Base-by-base conservation (phyloP, 2,329 filamentous ascomycete genomes). In the Volutella citrinella region DNA sequence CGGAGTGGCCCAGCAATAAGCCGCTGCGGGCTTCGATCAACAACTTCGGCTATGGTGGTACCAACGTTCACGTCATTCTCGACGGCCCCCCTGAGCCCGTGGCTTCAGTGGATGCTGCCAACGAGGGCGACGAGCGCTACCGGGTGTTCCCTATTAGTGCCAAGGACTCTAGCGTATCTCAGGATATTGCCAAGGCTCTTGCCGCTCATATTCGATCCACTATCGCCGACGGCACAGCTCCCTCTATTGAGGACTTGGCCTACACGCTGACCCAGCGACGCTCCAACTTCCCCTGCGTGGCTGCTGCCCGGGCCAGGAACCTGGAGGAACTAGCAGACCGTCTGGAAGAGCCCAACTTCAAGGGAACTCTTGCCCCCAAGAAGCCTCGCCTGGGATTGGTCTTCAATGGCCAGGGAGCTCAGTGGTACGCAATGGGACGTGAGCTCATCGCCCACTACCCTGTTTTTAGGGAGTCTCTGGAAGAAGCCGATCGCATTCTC, bases 61-160 rank as follows among this genome's bases (percentile, higher is more conserved):
- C 67, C n/a, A 71, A 70, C 40, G 63, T 60, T 3, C 68, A 70
- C 35, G 57, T 57, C 1, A 63, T 72, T 9, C 40, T 68, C n/a
- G n/a, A n/a, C n/a, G n/a, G n/a, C n/a, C n/a, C n/a, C n/a, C n/a
- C n/a, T n/a, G n/a, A n/a, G n/a, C n/a, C n/a, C n/a, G n/a, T n/a
- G n/a, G n/a, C n/a, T n/a, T n/a, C n/a, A n/a, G n/a, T n/a, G n/a
- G n/a, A n/a, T n/a, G n/a, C n/a, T n/a, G n/a, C n/a, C n/a, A n/a
- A n/a, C n/a, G n/a, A n/a, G n/a, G n/a, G n/a, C n/a, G n/a, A n/a
- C 7, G 60, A 61, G 38, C 22, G 28, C 10, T 44, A 44, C 25
- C 19, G 32, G n/a, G 24, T 32, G 6, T 36, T 40, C 20, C 43
- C 45, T 5, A 33, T 37, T 14, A 27, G 11, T 4, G 38, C 32